phyloP scores from a whole-genome alignment of 768 basidiomycete genomes.

The Paxillus rubicundulus region DNA sequence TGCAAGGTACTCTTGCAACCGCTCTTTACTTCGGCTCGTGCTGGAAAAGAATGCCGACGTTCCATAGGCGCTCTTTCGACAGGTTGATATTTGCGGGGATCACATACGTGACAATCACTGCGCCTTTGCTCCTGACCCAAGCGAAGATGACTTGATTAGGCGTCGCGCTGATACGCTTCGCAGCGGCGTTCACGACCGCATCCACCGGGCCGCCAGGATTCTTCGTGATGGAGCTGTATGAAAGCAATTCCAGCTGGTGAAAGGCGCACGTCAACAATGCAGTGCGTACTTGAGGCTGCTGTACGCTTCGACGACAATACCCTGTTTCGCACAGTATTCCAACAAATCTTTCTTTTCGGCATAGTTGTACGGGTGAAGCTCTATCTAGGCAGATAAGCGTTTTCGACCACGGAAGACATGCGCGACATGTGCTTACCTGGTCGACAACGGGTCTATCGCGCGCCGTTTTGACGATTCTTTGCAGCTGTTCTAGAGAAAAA shows the following conservation, averaged over 20 bases:
- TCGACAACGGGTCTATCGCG: conserved; percentile 65
- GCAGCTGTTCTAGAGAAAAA: conserved; percentile 51
- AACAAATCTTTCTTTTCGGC: conserved; percentile 55
- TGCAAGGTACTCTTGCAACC: conserved; percentile 65
- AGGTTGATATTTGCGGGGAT: conserved; percentile 1
- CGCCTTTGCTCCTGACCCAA: conserved; percentile 69
- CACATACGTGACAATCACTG: conserved; percentile 60
- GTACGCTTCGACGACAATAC: conserved; percentile 64
- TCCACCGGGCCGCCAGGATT: conserved; percentile 68
- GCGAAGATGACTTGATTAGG: conserved; percentile 65
- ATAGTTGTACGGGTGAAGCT: conserved; percentile 71
- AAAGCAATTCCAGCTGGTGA: conserved; percentile 1
- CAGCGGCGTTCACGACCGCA: conserved; percentile 48
- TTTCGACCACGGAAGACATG: background rate
- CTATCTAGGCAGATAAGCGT: conserved; percentile 43
- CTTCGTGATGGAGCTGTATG: conserved; percentile 51
- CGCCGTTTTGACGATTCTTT: conserved; percentile 49
- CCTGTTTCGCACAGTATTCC: conserved; percentile 50
- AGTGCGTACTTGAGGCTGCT: conserved; percentile 52
- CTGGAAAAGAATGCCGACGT: conserved; percentile 28
- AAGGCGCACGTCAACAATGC: conserved; percentile 27
- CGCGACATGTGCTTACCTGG: conserved; percentile 43
- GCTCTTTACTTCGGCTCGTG: conserved; percentile 58
- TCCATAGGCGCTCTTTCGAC: background rate
- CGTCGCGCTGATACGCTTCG: conserved; percentile 51